Evolutionary conservation across 805 yeast species (phyloP).

Genomic region (Suhomyces faveliae): DNA sequence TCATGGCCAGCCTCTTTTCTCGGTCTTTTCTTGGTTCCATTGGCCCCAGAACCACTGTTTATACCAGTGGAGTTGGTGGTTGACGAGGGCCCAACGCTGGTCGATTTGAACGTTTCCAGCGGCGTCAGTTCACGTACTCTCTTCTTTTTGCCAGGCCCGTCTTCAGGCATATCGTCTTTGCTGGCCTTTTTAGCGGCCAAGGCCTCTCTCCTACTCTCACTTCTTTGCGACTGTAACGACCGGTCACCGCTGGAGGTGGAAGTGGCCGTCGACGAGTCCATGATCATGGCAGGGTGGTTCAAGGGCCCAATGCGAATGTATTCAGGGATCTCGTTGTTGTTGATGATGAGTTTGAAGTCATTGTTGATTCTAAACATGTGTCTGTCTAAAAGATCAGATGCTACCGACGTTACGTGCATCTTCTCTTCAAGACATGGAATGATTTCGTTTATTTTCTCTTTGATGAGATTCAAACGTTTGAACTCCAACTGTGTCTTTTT

Average conservation of each 20-base stretch:
- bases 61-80: slow-evolving; percentile 5
- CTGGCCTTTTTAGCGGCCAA: slow-evolving; percentile 81
- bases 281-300: slow-evolving; percentile 88
- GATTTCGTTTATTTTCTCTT: slow-evolving; percentile 57
- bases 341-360: slow-evolving; percentile 71
- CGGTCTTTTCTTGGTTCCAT: slow-evolving; percentile 16
- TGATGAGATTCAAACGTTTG: slow-evolving; percentile 36
- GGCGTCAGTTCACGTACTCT: slow-evolving; percentile 21
- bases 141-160: slow-evolving; percentile 12
- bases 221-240: slow-evolving; percentile 71
- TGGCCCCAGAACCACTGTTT: background rate
- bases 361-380: slow-evolving; percentile 73
- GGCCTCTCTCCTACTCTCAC: slow-evolving; percentile 89
- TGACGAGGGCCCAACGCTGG: background rate
- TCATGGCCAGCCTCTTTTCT: slow-evolving; percentile 13
- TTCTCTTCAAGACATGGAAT: slow-evolving; percentile 94
- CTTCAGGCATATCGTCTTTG: slow-evolving; percentile 34
- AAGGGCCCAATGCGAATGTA: slow-evolving; percentile 71
- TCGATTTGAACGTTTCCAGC: slow-evolving; percentile 12
- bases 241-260: slow-evolving; percentile 36
- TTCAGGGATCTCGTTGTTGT: slow-evolving; percentile 79
- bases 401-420: slow-evolving; percentile 94
- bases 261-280: slow-evolving; percentile 46
- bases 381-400: slow-evolving; percentile 70
- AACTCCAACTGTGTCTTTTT: slow-evolving; percentile 18